Conservation (phyloP, 2,329 filamentous ascomycete species). For the Graphiopsis chlorocephala region DNA sequence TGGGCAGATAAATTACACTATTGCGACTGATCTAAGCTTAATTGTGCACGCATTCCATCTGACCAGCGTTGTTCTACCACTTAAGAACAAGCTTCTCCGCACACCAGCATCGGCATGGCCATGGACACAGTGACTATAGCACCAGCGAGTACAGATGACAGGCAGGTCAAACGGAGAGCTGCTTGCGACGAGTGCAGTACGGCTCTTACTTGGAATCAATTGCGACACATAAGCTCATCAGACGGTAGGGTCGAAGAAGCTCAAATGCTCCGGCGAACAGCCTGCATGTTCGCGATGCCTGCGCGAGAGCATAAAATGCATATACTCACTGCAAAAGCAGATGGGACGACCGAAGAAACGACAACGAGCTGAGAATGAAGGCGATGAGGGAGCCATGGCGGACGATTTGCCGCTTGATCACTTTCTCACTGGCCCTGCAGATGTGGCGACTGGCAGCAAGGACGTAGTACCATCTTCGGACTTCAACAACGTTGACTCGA, state of each 20-base stretch:
- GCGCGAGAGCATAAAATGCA: slow-evolving; percentile 41
- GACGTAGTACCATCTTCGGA: neutral
- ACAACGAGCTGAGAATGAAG: slow-evolving; percentile 30
- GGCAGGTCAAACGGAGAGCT: slow-evolving; percentile 10
- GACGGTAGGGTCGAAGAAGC: slow-evolving; percentile 44
- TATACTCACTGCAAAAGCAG: slow-evolving; percentile 48
- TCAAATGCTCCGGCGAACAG: slow-evolving; percentile 48
- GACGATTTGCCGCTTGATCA: neutral
- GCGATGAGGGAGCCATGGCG: neutral
- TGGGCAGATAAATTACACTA: neutral
- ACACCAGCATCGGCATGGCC: neutral
- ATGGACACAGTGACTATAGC: neutral
- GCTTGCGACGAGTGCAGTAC: slow-evolving; percentile 45
- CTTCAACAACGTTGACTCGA: slow-evolving; percentile 18
- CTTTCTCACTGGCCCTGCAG: neutral
- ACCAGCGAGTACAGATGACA: neutral
- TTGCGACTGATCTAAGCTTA: neutral
- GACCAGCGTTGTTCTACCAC: neutral
- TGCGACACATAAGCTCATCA: neutral
- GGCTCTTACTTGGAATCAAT: slow-evolving; percentile 9
- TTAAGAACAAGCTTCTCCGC: neutral
- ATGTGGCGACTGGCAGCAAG: neutral
- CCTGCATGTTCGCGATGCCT: slow-evolving; percentile 44
- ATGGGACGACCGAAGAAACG: slow-evolving; percentile 54
- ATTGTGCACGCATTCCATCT: neutral